These are phyloP conservation scores for Nicotiana noctiflora DNA, from an alignment of 257 asterid genomes.

Conservation along the genomic window DNA sequence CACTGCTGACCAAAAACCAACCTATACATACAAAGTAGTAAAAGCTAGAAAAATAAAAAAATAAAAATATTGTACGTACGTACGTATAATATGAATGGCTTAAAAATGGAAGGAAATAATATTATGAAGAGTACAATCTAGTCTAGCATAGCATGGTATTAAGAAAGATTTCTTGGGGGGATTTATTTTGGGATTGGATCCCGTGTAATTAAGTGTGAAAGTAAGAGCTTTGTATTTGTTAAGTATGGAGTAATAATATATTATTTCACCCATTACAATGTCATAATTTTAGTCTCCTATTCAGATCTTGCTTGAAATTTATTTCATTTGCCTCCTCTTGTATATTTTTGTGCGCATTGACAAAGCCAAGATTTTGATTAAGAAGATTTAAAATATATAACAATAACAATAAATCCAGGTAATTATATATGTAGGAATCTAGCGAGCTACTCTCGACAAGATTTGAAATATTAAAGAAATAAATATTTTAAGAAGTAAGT, in stretches of 20 bases:
- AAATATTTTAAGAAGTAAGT: too few relatives aligned
- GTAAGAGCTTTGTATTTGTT: constrained; percentile 14
- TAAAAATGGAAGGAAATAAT: neutral
- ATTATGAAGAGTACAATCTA: neutral
- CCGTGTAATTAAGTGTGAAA: constrained; percentile 8
- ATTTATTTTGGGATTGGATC: constrained; percentile 11
- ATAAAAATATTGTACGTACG: neutral
- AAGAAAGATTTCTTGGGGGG: neutral
- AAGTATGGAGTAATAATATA: neutral
- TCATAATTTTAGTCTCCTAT: neutral
- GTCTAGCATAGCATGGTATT: neutral
- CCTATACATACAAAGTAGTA: neutral
- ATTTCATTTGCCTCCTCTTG: neutral
- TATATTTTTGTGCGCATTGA: neutral
- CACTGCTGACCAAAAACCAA: neutral
- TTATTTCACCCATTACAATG: constrained; percentile 11
- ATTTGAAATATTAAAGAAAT: too few relatives aligned
- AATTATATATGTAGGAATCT: too few relatives aligned
- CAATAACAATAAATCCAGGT: too few relatives aligned
- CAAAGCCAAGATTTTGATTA: too few relatives aligned
- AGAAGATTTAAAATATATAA: too few relatives aligned
- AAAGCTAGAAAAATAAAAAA: neutral
- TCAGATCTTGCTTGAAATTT: neutral
- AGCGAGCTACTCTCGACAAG: too few relatives aligned
- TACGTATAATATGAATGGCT: neutral